phyloP scores from a whole-genome alignment of 2,329 filamentous ascomycete genomes.

The Colletotrichum sp. region DNA sequence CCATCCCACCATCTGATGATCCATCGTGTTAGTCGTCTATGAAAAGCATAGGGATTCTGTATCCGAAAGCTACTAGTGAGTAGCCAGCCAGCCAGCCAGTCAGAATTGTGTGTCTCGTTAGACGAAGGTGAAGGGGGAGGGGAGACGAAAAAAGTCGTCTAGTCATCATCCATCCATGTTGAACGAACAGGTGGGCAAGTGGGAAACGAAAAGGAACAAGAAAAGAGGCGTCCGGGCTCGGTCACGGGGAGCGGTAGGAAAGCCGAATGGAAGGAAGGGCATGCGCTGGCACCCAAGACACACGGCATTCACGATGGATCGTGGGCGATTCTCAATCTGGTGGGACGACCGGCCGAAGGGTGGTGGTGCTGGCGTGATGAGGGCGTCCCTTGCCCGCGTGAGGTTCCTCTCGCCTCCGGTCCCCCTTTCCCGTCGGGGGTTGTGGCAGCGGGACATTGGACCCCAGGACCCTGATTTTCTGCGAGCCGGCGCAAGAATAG shows the following conservation, averaged over 20 bases:
- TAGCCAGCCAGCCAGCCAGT: not conserved
- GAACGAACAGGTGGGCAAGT: not conserved
- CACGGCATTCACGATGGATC: not conserved
- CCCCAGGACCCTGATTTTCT: slow-evolving; percentile 9
- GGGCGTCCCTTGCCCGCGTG: not conserved
- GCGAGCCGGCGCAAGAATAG: not conserved
- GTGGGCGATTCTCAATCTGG: not conserved
- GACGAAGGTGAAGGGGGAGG: not conserved
- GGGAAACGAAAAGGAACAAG: not conserved
- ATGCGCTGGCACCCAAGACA: not conserved
- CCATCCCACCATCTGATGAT: not conserved
- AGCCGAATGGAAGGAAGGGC: not conserved
- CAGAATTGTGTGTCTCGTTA: not conserved
- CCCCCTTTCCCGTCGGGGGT: not conserved
- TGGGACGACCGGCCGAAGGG: not conserved
- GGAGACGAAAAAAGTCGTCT: not conserved
- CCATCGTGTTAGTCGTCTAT: not conserved
- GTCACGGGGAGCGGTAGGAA: not conserved
- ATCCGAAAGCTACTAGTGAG: not conserved
- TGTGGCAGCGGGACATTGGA: not conserved
- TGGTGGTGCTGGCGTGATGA: not conserved
- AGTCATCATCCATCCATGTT: not conserved
- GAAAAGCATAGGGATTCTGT: not conserved
- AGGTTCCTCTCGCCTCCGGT: not conserved
- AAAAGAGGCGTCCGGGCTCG: not conserved